A percentile compares a stretch with the other conserved stretches of the same genome.
Conservation (phyloP, 106 monocot genomes). For the Dendrobium nobile region DNA sequence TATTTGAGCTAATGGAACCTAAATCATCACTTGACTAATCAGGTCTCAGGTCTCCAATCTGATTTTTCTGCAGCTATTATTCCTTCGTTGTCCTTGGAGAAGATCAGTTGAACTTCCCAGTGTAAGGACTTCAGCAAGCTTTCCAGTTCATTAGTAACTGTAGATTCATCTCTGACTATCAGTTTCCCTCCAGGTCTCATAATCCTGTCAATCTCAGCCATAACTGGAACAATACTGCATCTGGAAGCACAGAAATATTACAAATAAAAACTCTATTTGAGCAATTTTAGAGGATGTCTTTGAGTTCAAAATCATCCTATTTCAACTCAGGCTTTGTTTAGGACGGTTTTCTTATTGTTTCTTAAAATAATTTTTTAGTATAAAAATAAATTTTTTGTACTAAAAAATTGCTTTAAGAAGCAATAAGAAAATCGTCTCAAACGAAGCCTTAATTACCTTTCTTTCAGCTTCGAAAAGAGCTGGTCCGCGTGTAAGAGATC, state of each 20-base stretch:
- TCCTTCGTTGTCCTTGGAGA: slow-evolving; percentile 48
- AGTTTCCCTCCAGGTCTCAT: slow-evolving; percentile 77
- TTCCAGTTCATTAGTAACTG: slow-evolving; percentile 45
- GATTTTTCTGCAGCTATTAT: slow-evolving; percentile 76
- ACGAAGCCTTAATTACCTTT: slow-evolving; percentile 25
- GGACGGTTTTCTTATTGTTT: too few species aligned
- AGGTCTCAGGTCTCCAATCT: slow-evolving; percentile 62
- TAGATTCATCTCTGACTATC: slow-evolving; percentile 65
- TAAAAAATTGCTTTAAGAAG: too few species aligned
- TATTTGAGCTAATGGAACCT: too few species aligned
- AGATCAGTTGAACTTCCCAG: slow-evolving; percentile 65
- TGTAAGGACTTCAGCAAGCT: slow-evolving; percentile 63
- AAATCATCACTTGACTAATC: background rate
- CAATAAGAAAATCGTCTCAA: too few species aligned
- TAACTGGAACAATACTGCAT: slow-evolving; percentile 58
- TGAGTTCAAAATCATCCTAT: too few species aligned
- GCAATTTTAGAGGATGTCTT: too few species aligned
- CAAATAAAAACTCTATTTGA: too few species aligned
- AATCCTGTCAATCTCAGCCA: slow-evolving; percentile 82
- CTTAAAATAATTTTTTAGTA: too few species aligned
- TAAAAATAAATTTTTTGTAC: too few species aligned
- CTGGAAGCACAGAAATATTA: too few species aligned
- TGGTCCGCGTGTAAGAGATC: slow-evolving; percentile 65
- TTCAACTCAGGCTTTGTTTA: too few species aligned
- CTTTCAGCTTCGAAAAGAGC: slow-evolving; percentile 59